These are phyloP conservation scores for Boehmeria nivea DNA, from an alignment of 306 rosid genomes.

Conservation along the genomic window DNA sequence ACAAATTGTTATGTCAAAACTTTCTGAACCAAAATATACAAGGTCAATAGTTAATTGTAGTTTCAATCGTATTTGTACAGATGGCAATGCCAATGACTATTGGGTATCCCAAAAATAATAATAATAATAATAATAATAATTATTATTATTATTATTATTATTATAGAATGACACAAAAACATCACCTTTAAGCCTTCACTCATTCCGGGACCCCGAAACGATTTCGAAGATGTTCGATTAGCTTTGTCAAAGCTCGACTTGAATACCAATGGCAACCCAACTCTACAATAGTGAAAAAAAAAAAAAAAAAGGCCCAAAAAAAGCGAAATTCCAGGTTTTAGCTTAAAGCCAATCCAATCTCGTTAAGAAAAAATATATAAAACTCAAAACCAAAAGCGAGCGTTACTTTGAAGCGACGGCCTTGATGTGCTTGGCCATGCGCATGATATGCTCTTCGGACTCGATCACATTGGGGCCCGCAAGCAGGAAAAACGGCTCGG, in stretches of 20 bases:
- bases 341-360: not conserved
- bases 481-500: constrained; percentile 79
- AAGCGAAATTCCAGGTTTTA: too few relatives aligned
- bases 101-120: constrained; percentile 1
- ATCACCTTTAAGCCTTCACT: constrained; percentile 79
- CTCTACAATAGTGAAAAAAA: constrained; percentile 41
- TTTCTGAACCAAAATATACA: too few relatives aligned
- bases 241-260: constrained; percentile 98
- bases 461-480: constrained; percentile 99
- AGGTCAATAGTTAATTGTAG: too few relatives aligned
- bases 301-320: not conserved
- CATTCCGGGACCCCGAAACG: constrained; percentile 95
- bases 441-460: constrained; percentile 76
- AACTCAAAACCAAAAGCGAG: not conserved
- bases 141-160: too few relatives aligned
- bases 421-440: constrained; percentile 77
- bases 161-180: not conserved
- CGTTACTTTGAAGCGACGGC: constrained; percentile 54
- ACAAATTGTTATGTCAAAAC: not conserved
- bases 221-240: constrained; percentile 89
- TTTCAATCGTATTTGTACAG: too few relatives aligned
- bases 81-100: too few relatives aligned
- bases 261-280: constrained; percentile 87
- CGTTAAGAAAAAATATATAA: too few relatives aligned
- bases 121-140: constrained; percentile 9